phyloP scores from a whole-genome alignment of 495 filamentous ascomycete genomes.

The Tuber borchii region DNA sequence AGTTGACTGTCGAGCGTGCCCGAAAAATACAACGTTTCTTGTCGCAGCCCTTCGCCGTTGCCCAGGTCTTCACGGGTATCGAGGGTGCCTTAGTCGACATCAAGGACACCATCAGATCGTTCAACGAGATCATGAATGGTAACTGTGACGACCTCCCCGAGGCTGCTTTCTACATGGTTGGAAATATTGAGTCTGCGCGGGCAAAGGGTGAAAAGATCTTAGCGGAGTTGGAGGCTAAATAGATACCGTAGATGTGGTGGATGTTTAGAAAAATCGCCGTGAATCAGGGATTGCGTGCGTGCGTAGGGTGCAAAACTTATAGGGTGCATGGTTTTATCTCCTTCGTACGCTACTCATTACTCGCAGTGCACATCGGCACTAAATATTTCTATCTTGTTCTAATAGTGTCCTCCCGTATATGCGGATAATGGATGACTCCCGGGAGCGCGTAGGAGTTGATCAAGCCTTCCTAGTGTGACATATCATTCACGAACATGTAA shows the following conservation, averaged over 20 bases:
- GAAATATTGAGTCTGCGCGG: slow-evolving; percentile 84
- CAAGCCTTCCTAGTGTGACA: not conserved
- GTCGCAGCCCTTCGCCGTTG: slow-evolving; percentile 97
- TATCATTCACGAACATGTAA: not conserved
- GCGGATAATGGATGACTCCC: not conserved
- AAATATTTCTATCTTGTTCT: not conserved
- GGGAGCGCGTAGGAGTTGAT: not conserved
- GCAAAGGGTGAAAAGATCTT: slow-evolving; percentile 99
- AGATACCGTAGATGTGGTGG: slow-evolving; percentile 11
- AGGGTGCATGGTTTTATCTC: not conserved
- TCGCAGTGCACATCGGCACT: not conserved
- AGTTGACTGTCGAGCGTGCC: slow-evolving; percentile 99
- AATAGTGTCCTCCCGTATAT: not conserved
- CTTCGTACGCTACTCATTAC: slow-evolving; percentile 3
- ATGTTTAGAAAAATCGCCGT: not conserved
- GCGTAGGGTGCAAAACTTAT: not conserved
- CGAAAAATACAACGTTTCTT: slow-evolving; percentile 99
- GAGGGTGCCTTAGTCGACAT: slow-evolving; percentile 94
- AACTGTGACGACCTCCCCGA: slow-evolving; percentile 95
- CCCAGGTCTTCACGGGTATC: slow-evolving; percentile 69
- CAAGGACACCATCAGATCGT: slow-evolving; percentile 93
- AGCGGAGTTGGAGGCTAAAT: slow-evolving; percentile 68
- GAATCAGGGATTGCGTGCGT: not conserved
- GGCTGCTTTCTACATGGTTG: slow-evolving; percentile 62
- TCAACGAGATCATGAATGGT: slow-evolving; percentile 95